A percentile compares a stretch with the other conserved stretches of the same genome.
Evolutionary conservation across 495 filamentous ascomycete genomes (phyloP).

Genomic region (Penicillium atrosanguineum): DNA sequence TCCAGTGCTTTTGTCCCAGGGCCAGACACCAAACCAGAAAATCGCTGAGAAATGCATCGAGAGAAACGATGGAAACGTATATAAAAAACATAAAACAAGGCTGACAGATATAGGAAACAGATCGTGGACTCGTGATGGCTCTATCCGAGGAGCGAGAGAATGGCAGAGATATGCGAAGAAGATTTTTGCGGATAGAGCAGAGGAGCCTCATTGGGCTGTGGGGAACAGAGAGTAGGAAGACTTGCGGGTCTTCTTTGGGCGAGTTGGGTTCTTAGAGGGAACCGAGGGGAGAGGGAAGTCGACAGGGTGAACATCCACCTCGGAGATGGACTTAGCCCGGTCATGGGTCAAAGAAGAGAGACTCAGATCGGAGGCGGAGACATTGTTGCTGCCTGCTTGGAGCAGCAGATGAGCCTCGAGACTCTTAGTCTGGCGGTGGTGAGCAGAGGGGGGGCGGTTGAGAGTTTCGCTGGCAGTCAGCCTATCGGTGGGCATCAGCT

Average conservation of each 20-base stretch:
- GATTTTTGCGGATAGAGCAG: not conserved
- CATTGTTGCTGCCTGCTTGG: slow-evolving; percentile 27
- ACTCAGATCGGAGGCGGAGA: slow-evolving; percentile 20
- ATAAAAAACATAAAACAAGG: slow-evolving; percentile 17
- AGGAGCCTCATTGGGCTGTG: slow-evolving; percentile 13
- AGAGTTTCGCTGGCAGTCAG: slow-evolving; percentile 29
- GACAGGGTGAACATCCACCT: slow-evolving; percentile 20
- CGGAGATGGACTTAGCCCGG: slow-evolving; percentile 39
- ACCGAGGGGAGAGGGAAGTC: slow-evolving; percentile 11
- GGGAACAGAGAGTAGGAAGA: slow-evolving; percentile 49
- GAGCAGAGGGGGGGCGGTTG: slow-evolving; percentile 31
- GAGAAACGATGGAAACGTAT: slow-evolving; percentile 16
- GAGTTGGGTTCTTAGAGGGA: slow-evolving; percentile 20
- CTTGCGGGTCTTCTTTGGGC: slow-evolving; percentile 32
- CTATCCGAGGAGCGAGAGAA: slow-evolving; percentile 10
- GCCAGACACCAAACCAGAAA: slow-evolving; percentile 28
- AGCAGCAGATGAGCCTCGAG: slow-evolving; percentile 31
- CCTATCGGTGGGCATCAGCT: slow-evolving; percentile 37
- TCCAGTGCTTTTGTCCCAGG: slow-evolving; percentile 22
- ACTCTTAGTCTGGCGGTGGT: slow-evolving; percentile 45
- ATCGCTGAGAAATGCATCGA: slow-evolving; percentile 45
- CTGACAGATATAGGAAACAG: slow-evolving; percentile 11
- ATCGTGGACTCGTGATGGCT: slow-evolving; percentile 17
- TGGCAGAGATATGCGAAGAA: not conserved
- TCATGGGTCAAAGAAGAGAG: slow-evolving; percentile 25